These are phyloP conservation scores for Globisporangium cylindrosporum DNA, from an alignment of 352 stramenopile species.

Conservation along the genomic window DNA sequence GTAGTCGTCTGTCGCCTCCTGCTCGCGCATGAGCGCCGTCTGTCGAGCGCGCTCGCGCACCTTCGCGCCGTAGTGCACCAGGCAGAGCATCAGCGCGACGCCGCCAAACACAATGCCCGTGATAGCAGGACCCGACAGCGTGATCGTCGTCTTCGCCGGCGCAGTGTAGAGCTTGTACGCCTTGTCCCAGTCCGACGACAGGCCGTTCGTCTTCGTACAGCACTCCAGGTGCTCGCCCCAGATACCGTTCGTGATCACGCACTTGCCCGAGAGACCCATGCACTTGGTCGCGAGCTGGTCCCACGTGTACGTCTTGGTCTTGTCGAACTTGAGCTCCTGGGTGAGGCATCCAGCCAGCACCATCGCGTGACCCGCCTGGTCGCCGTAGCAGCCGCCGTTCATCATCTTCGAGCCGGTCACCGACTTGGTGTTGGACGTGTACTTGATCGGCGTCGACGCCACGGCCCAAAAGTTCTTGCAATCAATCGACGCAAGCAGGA, in stretches of 20 bases:
- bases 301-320: conserved; percentile 77
- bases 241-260: conserved; percentile 77
- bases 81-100: conserved; percentile 63
- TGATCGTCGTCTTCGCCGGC: conserved; percentile 36
- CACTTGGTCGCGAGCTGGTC: conserved; percentile 79
- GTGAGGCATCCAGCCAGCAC: conserved; percentile 74
- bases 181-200: conserved; percentile 65
- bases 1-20: conserved; percentile 86
- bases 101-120: conserved; percentile 75
- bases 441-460: conserved; percentile 66
- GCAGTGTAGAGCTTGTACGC: conserved; percentile 67
- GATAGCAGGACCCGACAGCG: conserved; percentile 59
- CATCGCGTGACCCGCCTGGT: conserved; percentile 44
- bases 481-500: conserved; percentile 76
- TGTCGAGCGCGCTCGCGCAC: conserved; percentile 70
- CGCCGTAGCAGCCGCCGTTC: conserved; percentile 78
- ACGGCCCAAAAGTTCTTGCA: conserved; percentile 84
- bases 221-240: conserved; percentile 82
- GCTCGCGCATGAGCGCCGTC: conserved; percentile 81
- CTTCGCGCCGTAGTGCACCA: conserved; percentile 80
- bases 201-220: conserved; percentile 55
- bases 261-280: conserved; percentile 65
- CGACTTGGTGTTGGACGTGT: conserved; percentile 56
- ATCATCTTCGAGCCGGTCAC: conserved; percentile 80
- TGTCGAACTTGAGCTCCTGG: conserved; percentile 60